Evolutionary conservation across 768 basidiomycete species (phyloP).

Genomic region (Lanmaoa rubissima): DNA sequence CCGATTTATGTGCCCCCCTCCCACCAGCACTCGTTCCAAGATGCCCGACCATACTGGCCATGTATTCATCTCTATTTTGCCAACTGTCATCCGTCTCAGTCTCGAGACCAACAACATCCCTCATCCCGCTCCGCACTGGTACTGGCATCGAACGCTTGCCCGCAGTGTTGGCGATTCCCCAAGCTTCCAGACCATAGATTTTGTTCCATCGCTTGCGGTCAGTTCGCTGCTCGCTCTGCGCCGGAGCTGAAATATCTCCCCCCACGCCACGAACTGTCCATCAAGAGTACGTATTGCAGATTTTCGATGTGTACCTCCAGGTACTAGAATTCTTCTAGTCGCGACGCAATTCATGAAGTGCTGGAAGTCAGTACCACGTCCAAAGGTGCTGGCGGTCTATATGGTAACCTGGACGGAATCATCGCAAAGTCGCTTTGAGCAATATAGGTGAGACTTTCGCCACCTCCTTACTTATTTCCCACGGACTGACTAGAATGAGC

Average conservation of each 20-base stretch:
- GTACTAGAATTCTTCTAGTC: constrained; percentile 2
- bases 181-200: constrained; percentile 19
- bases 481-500: not conserved
- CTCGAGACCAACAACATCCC: not conserved
- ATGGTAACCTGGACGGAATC: constrained; percentile 24
- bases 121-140: not conserved
- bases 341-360: constrained; percentile 1
- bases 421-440: constrained; percentile 8
- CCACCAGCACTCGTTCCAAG: not conserved
- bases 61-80: not conserved
- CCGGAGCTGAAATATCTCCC: constrained; percentile 17
- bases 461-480: not conserved
- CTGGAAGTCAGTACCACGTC: constrained; percentile 9
- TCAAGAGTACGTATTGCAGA: not conserved
- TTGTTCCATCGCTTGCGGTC: constrained; percentile 16
- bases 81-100: not conserved
- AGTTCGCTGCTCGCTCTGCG: constrained; percentile 11
- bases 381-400: constrained; percentile 16
- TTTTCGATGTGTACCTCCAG: not conserved
- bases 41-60: not conserved
- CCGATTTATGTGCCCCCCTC: not conserved
- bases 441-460: constrained; percentile 12
- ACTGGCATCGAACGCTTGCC: constrained; percentile 10
- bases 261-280: constrained; percentile 4
- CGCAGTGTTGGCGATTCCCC: constrained; percentile 12